Evolutionary conservation across 352 stramenopile genomes (phyloP).

Genomic region (Globisporangium sylvaticum): DNA sequence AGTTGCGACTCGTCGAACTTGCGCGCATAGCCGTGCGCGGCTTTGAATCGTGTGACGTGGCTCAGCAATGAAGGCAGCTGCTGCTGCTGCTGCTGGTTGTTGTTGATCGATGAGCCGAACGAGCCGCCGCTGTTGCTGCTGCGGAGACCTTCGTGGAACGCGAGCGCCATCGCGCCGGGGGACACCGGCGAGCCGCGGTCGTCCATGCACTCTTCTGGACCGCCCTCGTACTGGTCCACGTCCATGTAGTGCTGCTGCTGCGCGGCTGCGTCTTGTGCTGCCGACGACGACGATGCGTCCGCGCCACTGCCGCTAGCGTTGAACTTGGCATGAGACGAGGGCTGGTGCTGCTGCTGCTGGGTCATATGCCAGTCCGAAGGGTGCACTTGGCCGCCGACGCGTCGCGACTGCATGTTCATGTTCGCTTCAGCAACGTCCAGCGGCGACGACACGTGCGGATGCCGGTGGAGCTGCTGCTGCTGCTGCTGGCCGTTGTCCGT

Average conservation of each 20-base stretch:
- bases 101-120: background rate
- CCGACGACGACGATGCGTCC: background rate
- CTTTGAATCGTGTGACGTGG: conserved; percentile 59
- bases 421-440: background rate
- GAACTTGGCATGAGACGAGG: background rate
- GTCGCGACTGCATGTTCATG: background rate
- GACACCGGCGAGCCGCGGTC: conserved; percentile 8
- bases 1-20: conserved; percentile 17
- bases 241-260: conserved; percentile 10
- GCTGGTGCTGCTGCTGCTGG: background rate
- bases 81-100: background rate
- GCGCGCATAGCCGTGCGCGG: conserved; percentile 55
- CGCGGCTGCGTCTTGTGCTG: background rate
- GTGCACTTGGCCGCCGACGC: background rate
- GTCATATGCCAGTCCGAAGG: background rate
- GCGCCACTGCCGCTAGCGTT: background rate
- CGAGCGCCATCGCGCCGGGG: conserved; percentile 1
- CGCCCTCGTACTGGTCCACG: conserved; percentile 11
- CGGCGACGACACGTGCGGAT: background rate
- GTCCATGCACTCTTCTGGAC: background rate
- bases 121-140: background rate
- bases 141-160: background rate
- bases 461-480: background rate
- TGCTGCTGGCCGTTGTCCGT: conserved; percentile 3
- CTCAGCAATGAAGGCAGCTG: conserved; percentile 28